Evolutionary conservation across 2,329 filamentous ascomycete genomes (phyloP).

Genomic region (Zymoseptoria ardabiliae): DNA sequence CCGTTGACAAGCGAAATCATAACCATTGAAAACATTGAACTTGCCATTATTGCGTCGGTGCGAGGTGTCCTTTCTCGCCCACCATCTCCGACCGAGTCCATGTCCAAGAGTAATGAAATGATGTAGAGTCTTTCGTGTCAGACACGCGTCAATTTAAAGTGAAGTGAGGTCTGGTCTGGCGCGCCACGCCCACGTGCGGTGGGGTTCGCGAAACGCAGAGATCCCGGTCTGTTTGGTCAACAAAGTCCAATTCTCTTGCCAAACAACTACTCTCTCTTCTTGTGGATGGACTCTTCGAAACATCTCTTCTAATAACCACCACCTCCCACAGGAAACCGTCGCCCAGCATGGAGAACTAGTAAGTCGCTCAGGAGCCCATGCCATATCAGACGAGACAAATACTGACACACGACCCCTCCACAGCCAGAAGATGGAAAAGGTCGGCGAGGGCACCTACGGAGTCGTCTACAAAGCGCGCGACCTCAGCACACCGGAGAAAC

Average conservation of each 20-base stretch:
- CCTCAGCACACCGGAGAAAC: slow-evolving; percentile 64
- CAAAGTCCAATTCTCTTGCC: background rate
- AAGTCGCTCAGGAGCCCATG: background rate
- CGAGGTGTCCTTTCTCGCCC: too few relatives aligned
- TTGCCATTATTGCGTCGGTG: too few relatives aligned
- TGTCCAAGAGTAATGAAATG: background rate
- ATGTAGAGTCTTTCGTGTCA: background rate
- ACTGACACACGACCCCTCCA: slow-evolving; percentile 31
- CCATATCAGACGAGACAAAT: slow-evolving; percentile 34
- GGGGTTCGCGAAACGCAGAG: background rate
- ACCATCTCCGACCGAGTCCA: background rate
- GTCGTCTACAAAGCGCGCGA: slow-evolving; percentile 93
- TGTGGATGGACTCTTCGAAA: background rate
- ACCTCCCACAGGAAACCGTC: background rate
- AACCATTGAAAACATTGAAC: too few relatives aligned
- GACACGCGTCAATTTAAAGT: background rate
- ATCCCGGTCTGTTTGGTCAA: background rate
- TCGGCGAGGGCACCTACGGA: slow-evolving; percentile 91
- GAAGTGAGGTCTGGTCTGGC: too few relatives aligned
- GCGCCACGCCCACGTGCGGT: background rate
- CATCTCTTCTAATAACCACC: background rate
- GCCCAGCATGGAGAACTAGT: slow-evolving; percentile 54
- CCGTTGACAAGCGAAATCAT: too few relatives aligned
- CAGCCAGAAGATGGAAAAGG: slow-evolving; percentile 94
- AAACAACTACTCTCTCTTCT: background rate